These are phyloP conservation scores for Torulaspora maleeae DNA, from an alignment of 805 yeast species.

Conservation along the genomic window DNA sequence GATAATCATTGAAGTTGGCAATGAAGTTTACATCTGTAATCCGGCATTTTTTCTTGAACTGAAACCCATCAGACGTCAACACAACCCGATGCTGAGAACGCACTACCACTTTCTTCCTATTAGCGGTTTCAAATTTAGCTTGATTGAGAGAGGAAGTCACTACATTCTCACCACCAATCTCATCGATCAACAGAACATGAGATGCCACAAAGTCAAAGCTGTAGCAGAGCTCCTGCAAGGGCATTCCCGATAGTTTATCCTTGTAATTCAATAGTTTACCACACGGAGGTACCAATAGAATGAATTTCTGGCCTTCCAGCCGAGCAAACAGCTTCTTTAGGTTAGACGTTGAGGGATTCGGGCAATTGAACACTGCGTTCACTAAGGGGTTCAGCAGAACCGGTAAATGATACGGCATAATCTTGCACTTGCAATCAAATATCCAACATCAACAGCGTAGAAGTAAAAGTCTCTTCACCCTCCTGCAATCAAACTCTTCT, in stretches of 20 bases:
- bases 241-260: conserved; percentile 38
- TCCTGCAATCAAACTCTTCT: neutral
- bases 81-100: conserved; percentile 46
- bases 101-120: conserved; percentile 51
- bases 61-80: conserved; percentile 57
- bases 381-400: conserved; percentile 57
- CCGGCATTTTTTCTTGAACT: conserved; percentile 39
- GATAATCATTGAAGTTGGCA: conserved; percentile 53
- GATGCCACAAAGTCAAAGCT: conserved; percentile 57
- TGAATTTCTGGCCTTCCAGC: conserved; percentile 48
- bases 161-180: conserved; percentile 5
- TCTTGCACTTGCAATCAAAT: conserved; percentile 1
- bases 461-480: neutral
- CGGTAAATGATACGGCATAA: conserved; percentile 43
- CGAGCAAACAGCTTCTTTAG: conserved; percentile 44
- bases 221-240: conserved; percentile 51
- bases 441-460: neutral
- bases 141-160: conserved; percentile 30
- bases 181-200: conserved; percentile 49
- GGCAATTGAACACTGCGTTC: conserved; percentile 63
- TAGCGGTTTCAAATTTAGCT: conserved; percentile 48
- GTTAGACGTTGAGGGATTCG: conserved; percentile 45
- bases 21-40: conserved; percentile 47
- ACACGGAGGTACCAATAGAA: conserved; percentile 62
- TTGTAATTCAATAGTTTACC: conserved; percentile 39